Percentiles rank a stretch among this genome's conserved stretches.
Evolutionary conservation across 1,284 basidiomycete genomes (phyloP).

Genomic region (Cutaneotrichosporon daszewskae): DNA sequence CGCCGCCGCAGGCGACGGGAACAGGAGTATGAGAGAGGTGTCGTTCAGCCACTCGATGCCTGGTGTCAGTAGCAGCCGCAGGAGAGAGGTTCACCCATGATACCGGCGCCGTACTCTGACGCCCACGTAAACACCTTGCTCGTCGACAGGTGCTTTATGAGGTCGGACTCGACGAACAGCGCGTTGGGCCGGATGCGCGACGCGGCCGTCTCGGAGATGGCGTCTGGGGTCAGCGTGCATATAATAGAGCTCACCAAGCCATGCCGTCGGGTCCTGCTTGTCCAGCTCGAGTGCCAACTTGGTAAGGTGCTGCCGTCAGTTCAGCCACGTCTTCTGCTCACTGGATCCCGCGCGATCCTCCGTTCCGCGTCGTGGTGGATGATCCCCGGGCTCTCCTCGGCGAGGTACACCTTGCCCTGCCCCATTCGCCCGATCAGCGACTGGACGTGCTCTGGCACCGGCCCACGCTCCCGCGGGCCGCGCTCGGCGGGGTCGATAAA

Average conservation of each 20-base stretch:
- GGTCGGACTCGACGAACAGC: conserved; percentile 33
- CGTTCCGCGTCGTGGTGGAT: conserved; percentile 30
- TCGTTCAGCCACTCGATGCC: conserved; percentile 47
- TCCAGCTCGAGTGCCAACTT: conserved; percentile 34
- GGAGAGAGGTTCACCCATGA: conserved; percentile 31
- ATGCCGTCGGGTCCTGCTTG: conserved; percentile 35
- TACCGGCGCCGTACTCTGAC: conserved; percentile 31
- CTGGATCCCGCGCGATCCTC: conserved; percentile 31
- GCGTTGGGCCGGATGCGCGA: conserved; percentile 32
- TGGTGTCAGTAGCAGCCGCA: conserved; percentile 8
- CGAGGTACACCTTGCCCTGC: conserved; percentile 39
- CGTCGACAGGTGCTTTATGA: conserved; percentile 41
- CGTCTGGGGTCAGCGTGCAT: conserved; percentile 17
- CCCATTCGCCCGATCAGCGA: conserved; percentile 41
- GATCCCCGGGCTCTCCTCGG: conserved; percentile 39
- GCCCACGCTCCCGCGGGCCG: conserved; percentile 3
- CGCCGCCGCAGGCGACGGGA: conserved; percentile 30
- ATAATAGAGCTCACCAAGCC: conserved; percentile 27
- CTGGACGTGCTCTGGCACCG: conserved; percentile 35
- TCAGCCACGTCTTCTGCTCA: conserved; percentile 13
- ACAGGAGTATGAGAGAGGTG: conserved; percentile 36
- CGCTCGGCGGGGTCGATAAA: conserved; percentile 5
- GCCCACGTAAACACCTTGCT: conserved; percentile 41
- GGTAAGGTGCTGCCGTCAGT: conserved; percentile 27
- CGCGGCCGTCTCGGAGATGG: conserved; percentile 24